phyloP scores from a whole-genome alignment of 257 asterid genomes.

The Penstemon newberryi region DNA sequence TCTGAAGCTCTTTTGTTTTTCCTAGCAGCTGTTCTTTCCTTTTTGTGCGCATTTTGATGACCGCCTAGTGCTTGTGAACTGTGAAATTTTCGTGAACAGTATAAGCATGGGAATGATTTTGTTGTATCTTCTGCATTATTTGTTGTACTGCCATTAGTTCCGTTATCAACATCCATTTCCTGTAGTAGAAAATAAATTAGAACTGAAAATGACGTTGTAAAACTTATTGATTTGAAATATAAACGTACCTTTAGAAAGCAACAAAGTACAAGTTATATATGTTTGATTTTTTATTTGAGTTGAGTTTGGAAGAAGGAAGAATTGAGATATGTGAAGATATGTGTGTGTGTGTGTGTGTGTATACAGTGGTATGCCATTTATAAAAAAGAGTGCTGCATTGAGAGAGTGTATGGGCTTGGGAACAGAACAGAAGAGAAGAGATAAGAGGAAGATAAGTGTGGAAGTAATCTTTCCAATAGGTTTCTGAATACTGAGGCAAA shows the following conservation, averaged over 20 bases:
- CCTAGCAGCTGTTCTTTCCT: conserved; percentile 77
- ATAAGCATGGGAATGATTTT: conserved; percentile 72
- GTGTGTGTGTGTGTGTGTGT: not conserved
- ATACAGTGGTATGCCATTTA: conserved; percentile 3
- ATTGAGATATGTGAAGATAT: conserved; percentile 1
- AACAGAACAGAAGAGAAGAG: conserved; percentile 40
- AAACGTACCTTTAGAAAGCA: not conserved
- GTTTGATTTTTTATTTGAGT: not conserved
- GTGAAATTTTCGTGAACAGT: conserved; percentile 80
- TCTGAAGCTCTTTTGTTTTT: conserved; percentile 46
- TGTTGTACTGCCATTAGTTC: conserved; percentile 27
- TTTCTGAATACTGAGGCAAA: conserved; percentile 42
- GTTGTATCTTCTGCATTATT: conserved; percentile 41
- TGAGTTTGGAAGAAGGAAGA: no score
- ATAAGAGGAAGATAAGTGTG: conserved; percentile 36
- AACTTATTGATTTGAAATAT: no score
- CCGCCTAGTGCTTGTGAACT: conserved; percentile 97
- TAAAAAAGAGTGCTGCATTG: conserved; percentile 40
- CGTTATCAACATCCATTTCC: conserved; percentile 53
- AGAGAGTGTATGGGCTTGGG: conserved; percentile 56
- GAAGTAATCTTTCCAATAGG: conserved; percentile 28
- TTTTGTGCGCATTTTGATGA: conserved; percentile 96
- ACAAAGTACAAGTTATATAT: conserved; percentile 24
- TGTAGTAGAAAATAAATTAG: not conserved
- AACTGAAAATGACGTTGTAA: no score